A percentile compares a stretch with the other conserved stretches of the same genome.
Evolutionary conservation across 805 yeast species (phyloP).

Genomic region (Lipomyces spencermartinsiae): DNA sequence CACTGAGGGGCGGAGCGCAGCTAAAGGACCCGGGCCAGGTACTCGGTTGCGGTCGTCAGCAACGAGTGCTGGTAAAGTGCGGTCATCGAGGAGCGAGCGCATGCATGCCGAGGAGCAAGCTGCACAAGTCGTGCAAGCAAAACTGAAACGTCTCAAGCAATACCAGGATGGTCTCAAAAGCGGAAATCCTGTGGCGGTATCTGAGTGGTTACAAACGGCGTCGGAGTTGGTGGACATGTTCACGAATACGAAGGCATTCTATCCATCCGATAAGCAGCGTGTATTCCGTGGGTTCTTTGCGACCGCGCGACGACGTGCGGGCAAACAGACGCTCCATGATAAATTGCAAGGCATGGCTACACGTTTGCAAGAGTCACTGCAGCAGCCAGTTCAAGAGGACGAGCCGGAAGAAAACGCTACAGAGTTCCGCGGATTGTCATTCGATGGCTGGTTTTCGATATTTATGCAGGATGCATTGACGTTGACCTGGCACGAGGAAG

Average conservation of each 20-base stretch:
- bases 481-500: constrained; percentile 63
- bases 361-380: constrained; percentile 50
- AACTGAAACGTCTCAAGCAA: constrained; percentile 27
- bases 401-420: constrained; percentile 48
- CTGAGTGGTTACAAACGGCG: constrained; percentile 84
- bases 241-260: constrained; percentile 75
- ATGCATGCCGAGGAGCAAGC: constrained; percentile 35
- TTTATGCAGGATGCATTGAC: constrained; percentile 80
- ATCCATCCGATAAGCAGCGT: constrained; percentile 74
- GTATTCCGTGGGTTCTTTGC: constrained; percentile 70
- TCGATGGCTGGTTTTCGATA: constrained; percentile 83
- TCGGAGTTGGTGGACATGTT: constrained; percentile 84
- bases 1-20: constrained; percentile 13
- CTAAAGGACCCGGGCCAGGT: constrained; percentile 8
- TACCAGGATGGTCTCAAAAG: constrained; percentile 28
- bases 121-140: constrained; percentile 24
- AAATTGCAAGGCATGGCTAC: constrained; percentile 67
- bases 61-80: constrained; percentile 5
- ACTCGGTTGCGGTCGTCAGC: constrained; percentile 14
- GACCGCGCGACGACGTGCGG: constrained; percentile 56
- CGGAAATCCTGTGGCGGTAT: constrained; percentile 62
- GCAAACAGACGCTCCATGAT: constrained; percentile 72
- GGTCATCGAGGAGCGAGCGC: constrained; percentile 26
- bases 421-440: constrained; percentile 71
- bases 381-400: constrained; percentile 57